Percentiles rank a stretch among this genome's conserved stretches.
Conservation (phyloP, 345 rosid species). For the Brassica rapa region DNA sequence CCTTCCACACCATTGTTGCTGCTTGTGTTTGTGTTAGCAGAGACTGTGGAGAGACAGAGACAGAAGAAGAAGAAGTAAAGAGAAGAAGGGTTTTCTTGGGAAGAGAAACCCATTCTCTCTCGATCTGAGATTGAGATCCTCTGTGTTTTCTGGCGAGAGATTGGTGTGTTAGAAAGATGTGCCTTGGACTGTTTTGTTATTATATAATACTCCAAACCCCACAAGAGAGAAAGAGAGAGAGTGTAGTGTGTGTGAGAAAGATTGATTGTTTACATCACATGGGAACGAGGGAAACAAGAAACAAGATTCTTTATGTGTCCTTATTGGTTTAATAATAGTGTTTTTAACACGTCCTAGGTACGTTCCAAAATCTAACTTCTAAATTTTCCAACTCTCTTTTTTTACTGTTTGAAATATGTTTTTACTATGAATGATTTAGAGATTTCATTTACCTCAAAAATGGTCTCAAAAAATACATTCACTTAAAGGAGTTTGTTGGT, state of each 20-base stretch:
- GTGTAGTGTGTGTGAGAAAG: slow-evolving; percentile 14
- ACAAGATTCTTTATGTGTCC: slow-evolving; percentile 35
- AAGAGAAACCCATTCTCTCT: slow-evolving; percentile 44
- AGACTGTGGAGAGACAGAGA: slow-evolving; percentile 27
- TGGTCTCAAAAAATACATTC: background rate
- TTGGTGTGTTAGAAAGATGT: slow-evolving; percentile 34
- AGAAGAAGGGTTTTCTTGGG: slow-evolving; percentile 34
- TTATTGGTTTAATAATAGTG: slow-evolving; percentile 15
- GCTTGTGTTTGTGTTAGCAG: slow-evolving; percentile 27
- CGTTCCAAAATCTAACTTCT: background rate
- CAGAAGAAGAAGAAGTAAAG: slow-evolving; percentile 17
- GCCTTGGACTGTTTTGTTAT: slow-evolving; percentile 34
- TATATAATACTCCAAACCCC: slow-evolving; percentile 23
- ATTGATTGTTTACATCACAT: slow-evolving; percentile 44
- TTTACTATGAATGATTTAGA: background rate
- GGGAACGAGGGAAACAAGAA: slow-evolving; percentile 36
- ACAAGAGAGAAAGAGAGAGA: slow-evolving; percentile 19
- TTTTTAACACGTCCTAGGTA: slow-evolving; percentile 15
- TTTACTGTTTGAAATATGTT: background rate
- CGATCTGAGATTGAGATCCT: slow-evolving; percentile 36
- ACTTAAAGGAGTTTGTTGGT: background rate
- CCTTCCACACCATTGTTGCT: background rate
- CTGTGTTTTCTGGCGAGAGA: slow-evolving; percentile 26
- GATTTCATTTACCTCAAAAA: background rate
- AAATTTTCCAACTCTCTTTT: background rate